Base-by-base conservation (phyloP, 805 yeast genomes). In the Brettanomyces nanus region DNA sequence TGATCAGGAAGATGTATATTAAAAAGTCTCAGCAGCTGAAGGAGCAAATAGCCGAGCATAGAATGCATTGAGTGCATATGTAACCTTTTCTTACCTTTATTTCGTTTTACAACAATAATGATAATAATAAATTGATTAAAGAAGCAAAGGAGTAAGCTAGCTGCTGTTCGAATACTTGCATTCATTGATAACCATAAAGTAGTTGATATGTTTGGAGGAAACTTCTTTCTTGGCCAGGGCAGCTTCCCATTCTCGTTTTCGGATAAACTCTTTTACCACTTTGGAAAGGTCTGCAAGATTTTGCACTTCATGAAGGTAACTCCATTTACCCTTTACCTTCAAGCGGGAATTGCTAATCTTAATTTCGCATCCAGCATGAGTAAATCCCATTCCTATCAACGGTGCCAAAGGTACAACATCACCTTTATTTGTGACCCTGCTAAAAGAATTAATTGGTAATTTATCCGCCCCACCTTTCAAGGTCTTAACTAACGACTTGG, bases 1-100 rank as follows among this genome's bases (percentile, higher is more conserved):
- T 53, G 36, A 52, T 58, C 33, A 58, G 49, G 42, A 52, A 51
- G 35, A 56, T 58, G 54, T 58, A 58, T 36, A 47, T 53, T 28
- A 57, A 57, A 38, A 57, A 57, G 45, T 48, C 44, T 18, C 41
- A 42, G 13, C 49, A 45, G 26, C 28, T 33, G 33, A 28, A 41
- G 36, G 29, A 40, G 29, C 25, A 20, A n/a, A 20, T 6, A 21
- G 26, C 25, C 15, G 19, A 22, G 19, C 27, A 10, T 21, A 18
- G 13, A 32, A n/a, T 32, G 26, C 28, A 32, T 13, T 32, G 18
- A 14, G 18, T 14, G n/a, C n/a, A n/a, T n/a, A n/a, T n/a, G n/a
- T n/a, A n/a, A n/a, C n/a, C 14, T 28, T 9, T 15, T 28, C 14
- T 9, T 28, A 10, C 17, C 10, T 28, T 15, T 28, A 13, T 28